phyloP scores from a whole-genome alignment of 805 yeast species.

The Ogataea degrootiae region DNA sequence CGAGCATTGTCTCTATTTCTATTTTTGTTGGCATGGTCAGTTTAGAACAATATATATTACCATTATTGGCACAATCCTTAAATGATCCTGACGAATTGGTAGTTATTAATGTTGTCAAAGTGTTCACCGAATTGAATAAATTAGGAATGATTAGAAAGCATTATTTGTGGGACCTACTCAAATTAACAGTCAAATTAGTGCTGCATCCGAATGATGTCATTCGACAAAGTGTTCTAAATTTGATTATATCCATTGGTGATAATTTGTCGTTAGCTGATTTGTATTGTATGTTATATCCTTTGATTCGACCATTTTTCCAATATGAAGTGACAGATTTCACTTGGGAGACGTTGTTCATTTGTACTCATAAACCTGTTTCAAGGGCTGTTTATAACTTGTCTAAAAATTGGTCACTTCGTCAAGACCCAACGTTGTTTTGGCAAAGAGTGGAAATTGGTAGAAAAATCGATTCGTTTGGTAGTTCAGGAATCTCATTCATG shows the following conservation, averaged over 20 bases:
- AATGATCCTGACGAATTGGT: constrained; percentile 83
- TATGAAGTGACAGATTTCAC: constrained; percentile 69
- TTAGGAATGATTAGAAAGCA: constrained; percentile 51
- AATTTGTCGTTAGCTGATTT: constrained; percentile 71
- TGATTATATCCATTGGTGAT: constrained; percentile 58
- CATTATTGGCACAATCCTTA: constrained; percentile 76
- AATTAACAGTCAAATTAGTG: constrained; percentile 48
- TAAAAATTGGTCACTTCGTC: constrained; percentile 65
- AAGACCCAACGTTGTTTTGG: constrained; percentile 78
- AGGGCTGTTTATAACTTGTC: constrained; percentile 60
- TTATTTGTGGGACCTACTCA: constrained; percentile 51
- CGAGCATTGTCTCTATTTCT: constrained; percentile 67
- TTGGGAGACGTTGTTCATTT: constrained; percentile 62
- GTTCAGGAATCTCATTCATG: constrained; percentile 32
- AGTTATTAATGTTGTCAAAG: constrained; percentile 60
- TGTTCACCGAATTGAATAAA: constrained; percentile 50
- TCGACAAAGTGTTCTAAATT: constrained; percentile 57
- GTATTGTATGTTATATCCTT: constrained; percentile 79
- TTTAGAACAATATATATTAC: constrained; percentile 83
- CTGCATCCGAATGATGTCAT: constrained; percentile 89
- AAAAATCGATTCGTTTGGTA: constrained; percentile 41
- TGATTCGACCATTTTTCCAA: constrained; percentile 67
- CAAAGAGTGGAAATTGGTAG: constrained; percentile 37
- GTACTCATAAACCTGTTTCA: constrained; percentile 63
- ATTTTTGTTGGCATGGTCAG: constrained; percentile 77